Conservation (phyloP, 306 rosid species). For the Rosa multiflora region DNA sequence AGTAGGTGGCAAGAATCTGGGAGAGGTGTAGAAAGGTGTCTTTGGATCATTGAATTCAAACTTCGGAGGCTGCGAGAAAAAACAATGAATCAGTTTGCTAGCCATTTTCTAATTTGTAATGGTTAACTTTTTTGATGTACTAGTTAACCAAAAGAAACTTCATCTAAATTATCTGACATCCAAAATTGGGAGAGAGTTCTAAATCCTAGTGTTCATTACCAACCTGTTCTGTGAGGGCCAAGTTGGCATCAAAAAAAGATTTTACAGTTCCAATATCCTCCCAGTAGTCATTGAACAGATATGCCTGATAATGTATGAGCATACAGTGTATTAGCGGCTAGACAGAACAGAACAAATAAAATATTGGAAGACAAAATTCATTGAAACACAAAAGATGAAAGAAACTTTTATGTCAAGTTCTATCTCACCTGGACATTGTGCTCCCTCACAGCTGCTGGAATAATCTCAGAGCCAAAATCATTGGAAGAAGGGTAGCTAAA, state of each 20-base stretch:
- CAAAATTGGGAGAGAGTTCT: background rate
- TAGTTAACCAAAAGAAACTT: background rate
- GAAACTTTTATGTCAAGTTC: background rate
- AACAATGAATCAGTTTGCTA: conserved; percentile 24
- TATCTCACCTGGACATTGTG: conserved; percentile 86
- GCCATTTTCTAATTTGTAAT: background rate
- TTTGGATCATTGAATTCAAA: conserved; percentile 89
- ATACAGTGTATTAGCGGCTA: background rate
- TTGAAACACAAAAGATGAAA: background rate
- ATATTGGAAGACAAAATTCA: conserved; percentile 5
- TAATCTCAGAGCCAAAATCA: conserved; percentile 95
- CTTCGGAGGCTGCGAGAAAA: conserved; percentile 65
- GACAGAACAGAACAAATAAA: background rate
- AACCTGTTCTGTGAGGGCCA: conserved; percentile 94
- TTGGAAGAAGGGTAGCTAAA: conserved; percentile 65
- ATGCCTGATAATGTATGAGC: conserved; percentile 60
- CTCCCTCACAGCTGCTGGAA: conserved; percentile 81
- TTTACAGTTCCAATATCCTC: conserved; percentile 95
- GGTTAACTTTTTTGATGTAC: background rate
- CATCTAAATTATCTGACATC: background rate
- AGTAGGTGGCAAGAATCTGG: conserved; percentile 95
- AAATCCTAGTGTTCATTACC: conserved; percentile 1
- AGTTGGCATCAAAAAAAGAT: conserved; percentile 88
- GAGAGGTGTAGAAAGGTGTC: conserved; percentile 97
- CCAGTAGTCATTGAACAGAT: conserved; percentile 95